These are phyloP conservation scores for Phytophthora pisi DNA, from an alignment of 352 stramenopile species.

Conservation along the genomic window DNA sequence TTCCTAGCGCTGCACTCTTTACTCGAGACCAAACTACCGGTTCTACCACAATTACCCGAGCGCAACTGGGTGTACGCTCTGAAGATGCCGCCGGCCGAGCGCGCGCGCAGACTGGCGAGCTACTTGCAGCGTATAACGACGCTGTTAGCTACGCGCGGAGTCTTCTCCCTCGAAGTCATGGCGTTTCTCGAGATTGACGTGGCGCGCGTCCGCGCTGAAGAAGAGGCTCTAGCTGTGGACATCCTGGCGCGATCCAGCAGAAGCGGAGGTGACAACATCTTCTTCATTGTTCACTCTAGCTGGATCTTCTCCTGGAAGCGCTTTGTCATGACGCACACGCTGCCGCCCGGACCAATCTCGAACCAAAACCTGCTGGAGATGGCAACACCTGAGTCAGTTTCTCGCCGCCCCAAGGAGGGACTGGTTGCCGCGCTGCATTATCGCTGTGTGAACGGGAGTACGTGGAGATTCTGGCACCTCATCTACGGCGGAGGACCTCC, in stretches of 20 bases:
- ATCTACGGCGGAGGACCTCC: slow-evolving; percentile 60
- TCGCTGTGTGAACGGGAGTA: slow-evolving; percentile 59
- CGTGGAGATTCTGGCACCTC: slow-evolving; percentile 53
- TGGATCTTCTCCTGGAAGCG: slow-evolving; percentile 61
- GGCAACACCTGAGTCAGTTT: neutral
- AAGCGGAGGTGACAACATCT: slow-evolving; percentile 25
- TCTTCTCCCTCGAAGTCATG: slow-evolving; percentile 76
- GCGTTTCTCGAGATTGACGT: slow-evolving; percentile 72
- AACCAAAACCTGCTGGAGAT: slow-evolving; percentile 34
- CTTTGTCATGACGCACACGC: slow-evolving; percentile 33
- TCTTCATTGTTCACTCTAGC: slow-evolving; percentile 42
- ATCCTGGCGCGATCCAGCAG: slow-evolving; percentile 31
- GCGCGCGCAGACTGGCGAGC: slow-evolving; percentile 37
- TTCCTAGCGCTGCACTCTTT: slow-evolving; percentile 55
- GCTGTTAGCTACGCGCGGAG: slow-evolving; percentile 51
- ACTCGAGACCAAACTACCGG: slow-evolving; percentile 49
- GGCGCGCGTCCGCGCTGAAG: slow-evolving; percentile 50
- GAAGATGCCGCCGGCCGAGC: slow-evolving; percentile 35
- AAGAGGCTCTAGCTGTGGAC: slow-evolving; percentile 61
- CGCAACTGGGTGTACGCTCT: slow-evolving; percentile 56
- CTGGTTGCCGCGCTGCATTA: slow-evolving; percentile 48
- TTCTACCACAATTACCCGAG: slow-evolving; percentile 58
- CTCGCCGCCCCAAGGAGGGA: slow-evolving; percentile 39
- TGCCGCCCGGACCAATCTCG: slow-evolving; percentile 25
- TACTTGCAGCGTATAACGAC: slow-evolving; percentile 64